Base-by-base conservation (phyloP, 2,329 filamentous ascomycete species). In the Colletotrichum lini region DNA sequence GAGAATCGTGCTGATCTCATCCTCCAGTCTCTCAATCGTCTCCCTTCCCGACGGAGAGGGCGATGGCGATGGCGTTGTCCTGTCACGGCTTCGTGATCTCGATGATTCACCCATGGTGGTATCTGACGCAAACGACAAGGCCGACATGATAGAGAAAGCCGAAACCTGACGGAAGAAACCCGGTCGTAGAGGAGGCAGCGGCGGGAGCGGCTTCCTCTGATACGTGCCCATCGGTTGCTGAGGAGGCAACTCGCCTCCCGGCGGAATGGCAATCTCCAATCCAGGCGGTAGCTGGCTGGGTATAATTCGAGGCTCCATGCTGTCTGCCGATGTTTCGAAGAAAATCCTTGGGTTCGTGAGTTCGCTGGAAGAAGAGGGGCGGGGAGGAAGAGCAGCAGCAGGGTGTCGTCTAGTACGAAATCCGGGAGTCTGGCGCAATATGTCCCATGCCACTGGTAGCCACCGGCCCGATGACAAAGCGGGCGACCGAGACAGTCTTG, bases 141-240 rank as follows among this genome's bases (percentile, higher is more conserved):
- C 35, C 13, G 65, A 59, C 38, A 54, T 59, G 53, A 72, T 35
- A 12, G 71, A 68, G 52, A 44, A 53, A 13, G 53, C 57, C n/a
- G 63, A 67, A 13, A 72, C 45, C 40, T 72, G 61, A 21, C 60
- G 70, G n/a, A 45, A 64, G 38, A 64, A 30, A 2, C 56, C 59
- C 16, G 69, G 69, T 9, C 47, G 47, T 38, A 60, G 30, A 63
- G 65, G 52, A 15, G 78, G 78, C 10, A 77, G 59, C 6, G 76
- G 75, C 18, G 78, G 78, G 3, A 80, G 72, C 4, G 77, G 74
- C 52, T 74, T 79, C 49, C 57, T 75, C 47, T 74, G 67, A 65
- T 80, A 79, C n/a, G 54, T 65, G 30, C 53, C 50, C 18, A 70
- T 45, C 10, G 72, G 72, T 23, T 70, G 63, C 62, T 71, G 74